Percentiles rank a stretch among this genome's conserved stretches.
phyloP scores from a whole-genome alignment of 768 basidiomycete species.

The Botryobasidium botryosum region DNA sequence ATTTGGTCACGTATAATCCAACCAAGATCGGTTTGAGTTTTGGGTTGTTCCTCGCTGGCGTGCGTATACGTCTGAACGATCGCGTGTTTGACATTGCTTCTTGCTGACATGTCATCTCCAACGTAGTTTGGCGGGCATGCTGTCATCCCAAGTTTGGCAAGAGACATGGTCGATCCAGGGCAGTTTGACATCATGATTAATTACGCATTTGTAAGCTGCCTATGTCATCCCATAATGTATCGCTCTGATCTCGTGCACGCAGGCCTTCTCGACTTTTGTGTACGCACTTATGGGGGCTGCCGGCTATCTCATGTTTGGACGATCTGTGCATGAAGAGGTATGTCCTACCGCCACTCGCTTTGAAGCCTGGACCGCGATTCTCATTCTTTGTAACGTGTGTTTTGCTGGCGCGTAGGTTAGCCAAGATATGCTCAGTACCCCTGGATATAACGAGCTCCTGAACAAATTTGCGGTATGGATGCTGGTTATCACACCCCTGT shows the following conservation, averaged over 20 bases:
- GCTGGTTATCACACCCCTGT: constrained; percentile 66
- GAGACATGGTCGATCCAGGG: constrained; percentile 74
- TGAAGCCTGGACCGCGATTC: neutral
- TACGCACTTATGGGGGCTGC: constrained; percentile 47
- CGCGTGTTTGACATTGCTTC: neutral
- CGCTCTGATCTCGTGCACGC: constrained; percentile 6
- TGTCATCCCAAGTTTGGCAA: constrained; percentile 74
- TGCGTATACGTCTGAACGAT: constrained; percentile 21
- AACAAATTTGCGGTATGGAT: constrained; percentile 72
- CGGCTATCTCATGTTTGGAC: constrained; percentile 88
- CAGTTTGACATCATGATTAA: constrained; percentile 72
- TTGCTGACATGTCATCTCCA: neutral
- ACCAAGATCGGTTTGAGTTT: constrained; percentile 59
- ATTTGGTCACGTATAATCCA: constrained; percentile 32
- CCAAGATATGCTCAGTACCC: constrained; percentile 53
- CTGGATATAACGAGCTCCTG: constrained; percentile 51
- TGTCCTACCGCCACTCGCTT: neutral
- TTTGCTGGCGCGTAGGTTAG: constrained; percentile 40
- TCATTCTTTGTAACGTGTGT: neutral
- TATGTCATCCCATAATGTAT: neutral
- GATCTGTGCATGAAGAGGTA: constrained; percentile 64
- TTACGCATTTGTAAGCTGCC: constrained; percentile 56
- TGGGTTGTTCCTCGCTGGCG: constrained; percentile 86
- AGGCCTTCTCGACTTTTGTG: constrained; percentile 46
- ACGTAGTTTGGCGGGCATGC: constrained; percentile 76